Base-by-base conservation (phyloP, 2,329 filamentous ascomycete genomes). In the Aspergillus fumigatiaffinis region DNA sequence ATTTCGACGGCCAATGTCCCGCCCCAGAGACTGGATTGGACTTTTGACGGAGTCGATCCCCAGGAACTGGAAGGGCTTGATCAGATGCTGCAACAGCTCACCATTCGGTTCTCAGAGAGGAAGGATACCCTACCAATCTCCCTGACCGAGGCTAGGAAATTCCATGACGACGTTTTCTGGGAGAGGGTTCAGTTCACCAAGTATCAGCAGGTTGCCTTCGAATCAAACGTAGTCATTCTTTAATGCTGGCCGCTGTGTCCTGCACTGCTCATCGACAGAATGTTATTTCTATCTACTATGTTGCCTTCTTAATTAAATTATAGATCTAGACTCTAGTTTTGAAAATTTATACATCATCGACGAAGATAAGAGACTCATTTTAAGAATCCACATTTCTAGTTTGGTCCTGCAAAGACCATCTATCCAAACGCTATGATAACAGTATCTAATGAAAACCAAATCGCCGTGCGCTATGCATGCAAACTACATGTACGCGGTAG, bases 11-110 rank as follows among this genome's bases (percentile, higher is more conserved):
- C 67, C 3, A 65, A 69, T 51, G 57, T 68, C 12, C 65, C 64
- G 8, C 66, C 67, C 2, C 67, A 67, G 44, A 47, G 44, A 23
- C 21, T 73, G 25, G 72, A 78, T 25, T 84, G 81, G 68, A 63
- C 60, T 5, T 58, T 65, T n/a, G 57, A 63, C 20, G 50, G 6
- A 41, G 74, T 25, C 7, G n/a, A 42, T 14, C 76, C 72, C 68
- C 54, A 58, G 0, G 68, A 74, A 9, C 56, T 60, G 5, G 51
- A 60, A 8, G 20, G 56, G 14, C 6, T 60, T 25, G 57, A 47
- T 12, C 4, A 51, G 12, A 54, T 59, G 21, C 58, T 70, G 54
- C 59, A 50, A 3, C 59, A 61, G 41, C 47, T 69, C 12, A 58
- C 67, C 4, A 14, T 66, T 23, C 60, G 68, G 17, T 66, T 69